Evolutionary conservation across 352 stramenopile species (phyloP).

Genomic region (Phytophthora aleatoria): DNA sequence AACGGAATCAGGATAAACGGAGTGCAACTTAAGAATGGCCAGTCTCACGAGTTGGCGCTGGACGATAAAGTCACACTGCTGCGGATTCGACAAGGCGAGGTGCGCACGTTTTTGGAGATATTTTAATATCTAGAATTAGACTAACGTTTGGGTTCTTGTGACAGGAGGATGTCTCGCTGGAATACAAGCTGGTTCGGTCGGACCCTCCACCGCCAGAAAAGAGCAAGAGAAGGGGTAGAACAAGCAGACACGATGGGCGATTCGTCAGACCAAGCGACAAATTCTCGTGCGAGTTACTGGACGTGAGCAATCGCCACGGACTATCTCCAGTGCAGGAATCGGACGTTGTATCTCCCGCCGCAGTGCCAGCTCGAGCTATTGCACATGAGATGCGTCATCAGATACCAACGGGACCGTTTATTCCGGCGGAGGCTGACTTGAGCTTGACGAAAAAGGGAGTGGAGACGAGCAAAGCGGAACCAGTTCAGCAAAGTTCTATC

Average conservation of each 20-base stretch:
- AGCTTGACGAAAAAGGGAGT: constrained; percentile 5
- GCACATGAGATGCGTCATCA: constrained; percentile 28
- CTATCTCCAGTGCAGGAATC: constrained; percentile 22
- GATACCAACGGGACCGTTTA: constrained; percentile 17
- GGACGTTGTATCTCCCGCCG: constrained; percentile 2
- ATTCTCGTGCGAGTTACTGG: constrained; percentile 30
- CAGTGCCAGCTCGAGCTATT: constrained; percentile 16
- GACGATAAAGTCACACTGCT: constrained; percentile 66
- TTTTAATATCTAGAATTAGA: neutral
- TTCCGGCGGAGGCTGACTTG: constrained; percentile 1
- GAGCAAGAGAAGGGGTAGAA: constrained; percentile 16
- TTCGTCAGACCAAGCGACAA: constrained; percentile 38
- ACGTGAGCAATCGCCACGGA: constrained; percentile 24
- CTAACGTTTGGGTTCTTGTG: constrained; percentile 1
- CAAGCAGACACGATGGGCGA: constrained; percentile 39
- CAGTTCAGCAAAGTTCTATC: constrained; percentile 10
- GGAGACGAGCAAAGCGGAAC: constrained; percentile 17
- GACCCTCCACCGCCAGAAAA: constrained; percentile 12
- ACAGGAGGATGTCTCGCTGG: constrained; percentile 53
- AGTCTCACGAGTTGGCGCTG: constrained; percentile 49
- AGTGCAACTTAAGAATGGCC: constrained; percentile 48
- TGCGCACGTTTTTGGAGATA: constrained; percentile 27
- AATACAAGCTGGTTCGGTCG: constrained; percentile 43
- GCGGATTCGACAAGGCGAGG: constrained; percentile 49
- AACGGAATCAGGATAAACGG: constrained; percentile 74